Evolutionary conservation across 495 filamentous ascomycete species (phyloP), one percentile per base, ranked within the genome.

Genomic region (Melanomma pulvis-pyrius): DNA sequence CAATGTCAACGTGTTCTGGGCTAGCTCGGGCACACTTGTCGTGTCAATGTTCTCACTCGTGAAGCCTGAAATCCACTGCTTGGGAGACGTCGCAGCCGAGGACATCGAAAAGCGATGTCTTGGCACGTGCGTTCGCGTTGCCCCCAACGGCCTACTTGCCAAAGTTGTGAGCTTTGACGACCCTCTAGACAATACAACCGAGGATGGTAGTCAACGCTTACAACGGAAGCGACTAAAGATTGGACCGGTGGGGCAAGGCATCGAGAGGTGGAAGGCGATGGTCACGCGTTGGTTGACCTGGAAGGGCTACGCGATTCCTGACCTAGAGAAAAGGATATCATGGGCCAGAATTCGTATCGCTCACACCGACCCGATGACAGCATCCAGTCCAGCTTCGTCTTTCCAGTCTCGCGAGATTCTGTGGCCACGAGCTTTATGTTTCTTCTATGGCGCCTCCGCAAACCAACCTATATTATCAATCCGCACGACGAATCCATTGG

Each of bases 401-500:
- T 34, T 13, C 19, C 41, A 39, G 0, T 57, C 65, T 8, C 21
- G 61, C 8, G 65, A 68, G 24, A 30, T 72, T 1, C 56, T 72
- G 24, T 73, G 72, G 72, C 72, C 72, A 32, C 47, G 69, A 46
- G 22, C 39, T 11, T 51, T 72, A 17, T 74, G 72, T 39, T 74
- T 72, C 28, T 61, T 46, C 55, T 66, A 71, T 59, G 67, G 34
- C 24, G n/a, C 53, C 21, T 32, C 50, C 24, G 7, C 28, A 0
- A 1, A n/a, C n/a, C 5, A 15, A 28, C 11, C 25, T 34, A 11
- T 13, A 2, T 8, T 21, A 11, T 1, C 22, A 26, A 3, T 17
- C 9, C 29, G 25, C 8, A 22, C 4, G 49, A 69, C 63, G 17
- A 49, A 56, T 19, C 44, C 36, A 22, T 29, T 72, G 17, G 26